phyloP scores from a whole-genome alignment of 1,139 yeast species.

The Scheffersomyces insectosa region DNA sequence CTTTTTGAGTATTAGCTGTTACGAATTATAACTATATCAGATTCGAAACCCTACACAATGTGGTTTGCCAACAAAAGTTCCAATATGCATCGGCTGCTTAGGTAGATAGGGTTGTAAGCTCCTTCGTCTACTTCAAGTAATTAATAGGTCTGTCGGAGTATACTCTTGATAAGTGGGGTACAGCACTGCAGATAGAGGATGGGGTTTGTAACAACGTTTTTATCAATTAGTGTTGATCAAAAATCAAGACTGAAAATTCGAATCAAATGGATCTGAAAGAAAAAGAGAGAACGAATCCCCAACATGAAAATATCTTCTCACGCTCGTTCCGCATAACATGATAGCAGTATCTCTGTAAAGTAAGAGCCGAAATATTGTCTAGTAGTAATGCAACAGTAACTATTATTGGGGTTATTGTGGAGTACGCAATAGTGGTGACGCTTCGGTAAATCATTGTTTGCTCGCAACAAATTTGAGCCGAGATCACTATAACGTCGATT shows the following conservation, averaged over 20 bases:
- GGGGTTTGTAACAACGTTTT: no score
- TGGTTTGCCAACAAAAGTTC: not conserved
- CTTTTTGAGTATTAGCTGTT: not conserved
- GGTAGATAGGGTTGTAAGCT: no score
- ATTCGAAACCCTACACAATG: not conserved
- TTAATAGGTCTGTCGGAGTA: no score
- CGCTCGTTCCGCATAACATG: not conserved
- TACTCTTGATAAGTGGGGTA: no score
- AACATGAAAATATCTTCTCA: not conserved
- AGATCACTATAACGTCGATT: not conserved
- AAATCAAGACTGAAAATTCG: not conserved
- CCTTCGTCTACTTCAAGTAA: no score
- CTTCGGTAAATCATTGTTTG: not conserved
- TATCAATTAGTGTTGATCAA: no score
- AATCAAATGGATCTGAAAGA: not conserved
- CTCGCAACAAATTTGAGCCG: not conserved
- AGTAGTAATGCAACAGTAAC: not conserved
- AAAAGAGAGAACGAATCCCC: no score
- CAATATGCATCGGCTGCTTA: no score
- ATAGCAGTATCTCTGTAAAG: not conserved
- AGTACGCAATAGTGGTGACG: not conserved
- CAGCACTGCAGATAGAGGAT: no score
- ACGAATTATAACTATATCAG: not conserved
- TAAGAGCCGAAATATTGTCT: not conserved
- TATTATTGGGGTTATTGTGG: not conserved